These are phyloP conservation scores for Acacia pycnantha DNA, from an alignment of 331 rosid genomes.

Conservation along the genomic window DNA sequence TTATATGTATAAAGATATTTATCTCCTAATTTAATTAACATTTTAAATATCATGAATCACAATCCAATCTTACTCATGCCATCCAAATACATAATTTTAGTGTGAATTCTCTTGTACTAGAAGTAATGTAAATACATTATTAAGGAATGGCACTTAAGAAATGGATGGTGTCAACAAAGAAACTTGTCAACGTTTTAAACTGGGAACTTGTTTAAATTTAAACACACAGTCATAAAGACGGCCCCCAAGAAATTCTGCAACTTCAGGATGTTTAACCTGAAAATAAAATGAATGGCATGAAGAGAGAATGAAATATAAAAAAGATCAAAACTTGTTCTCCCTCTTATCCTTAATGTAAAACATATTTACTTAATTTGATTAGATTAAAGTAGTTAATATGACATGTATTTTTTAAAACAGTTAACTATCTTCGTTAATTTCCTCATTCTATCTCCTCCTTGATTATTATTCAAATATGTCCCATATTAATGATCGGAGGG, in stretches of 20 bases:
- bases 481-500: no score
- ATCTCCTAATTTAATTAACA: background rate
- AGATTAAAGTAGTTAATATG: no score
- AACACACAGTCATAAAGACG: slow-evolving; percentile 90
- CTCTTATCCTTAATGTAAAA: no score
- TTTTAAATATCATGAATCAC: background rate
- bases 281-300: background rate
- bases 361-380: no score
- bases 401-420: no score
- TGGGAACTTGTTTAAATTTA: slow-evolving; percentile 35
- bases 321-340: background rate
- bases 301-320: background rate
- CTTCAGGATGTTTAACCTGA: slow-evolving; percentile 94
- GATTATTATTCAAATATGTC: no score
- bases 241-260: slow-evolving; percentile 92
- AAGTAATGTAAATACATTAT: background rate
- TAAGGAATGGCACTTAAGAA: background rate
- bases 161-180: background rate
- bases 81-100: background rate
- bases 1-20: background rate
- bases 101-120: background rate
- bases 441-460: no score
- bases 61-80: background rate
- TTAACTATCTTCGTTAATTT: accelerated
- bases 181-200: background rate